A percentile compares a stretch with the other conserved stretches of the same genome.
Evolutionary conservation across 768 basidiomycete genomes (phyloP).

Genomic region (Kwoniella europaea): DNA sequence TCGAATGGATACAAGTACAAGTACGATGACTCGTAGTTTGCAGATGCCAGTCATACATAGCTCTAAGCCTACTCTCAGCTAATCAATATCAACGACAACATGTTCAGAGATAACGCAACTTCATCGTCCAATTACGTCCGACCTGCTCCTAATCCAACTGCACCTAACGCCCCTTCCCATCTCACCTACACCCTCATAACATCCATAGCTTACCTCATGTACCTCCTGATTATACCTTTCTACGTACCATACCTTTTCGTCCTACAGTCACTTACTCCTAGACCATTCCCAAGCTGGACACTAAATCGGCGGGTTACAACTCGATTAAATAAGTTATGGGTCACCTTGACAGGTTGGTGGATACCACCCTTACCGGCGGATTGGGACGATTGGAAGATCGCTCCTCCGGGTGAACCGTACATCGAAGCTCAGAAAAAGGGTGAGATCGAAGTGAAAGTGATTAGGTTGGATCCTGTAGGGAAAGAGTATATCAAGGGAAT

Average conservation of each 20-base stretch:
- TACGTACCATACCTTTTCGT: constrained; percentile 16
- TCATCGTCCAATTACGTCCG: background rate
- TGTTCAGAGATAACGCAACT: background rate
- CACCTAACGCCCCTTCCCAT: constrained; percentile 16
- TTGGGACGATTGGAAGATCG: constrained; percentile 20
- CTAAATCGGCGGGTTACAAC: constrained; percentile 4
- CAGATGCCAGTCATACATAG: too few relatives aligned
- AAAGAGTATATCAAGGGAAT: constrained; percentile 31
- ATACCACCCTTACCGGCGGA: constrained; percentile 15
- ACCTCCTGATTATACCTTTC: background rate
- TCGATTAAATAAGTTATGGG: constrained; percentile 12
- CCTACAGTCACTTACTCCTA: background rate
- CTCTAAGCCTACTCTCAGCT: too few relatives aligned
- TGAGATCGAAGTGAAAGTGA: constrained; percentile 26
- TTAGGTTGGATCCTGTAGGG: constrained; percentile 25
- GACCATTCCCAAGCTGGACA: constrained; percentile 19
- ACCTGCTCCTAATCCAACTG: background rate
- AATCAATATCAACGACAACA: too few relatives aligned
- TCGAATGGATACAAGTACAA: too few relatives aligned
- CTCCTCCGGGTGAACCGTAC: constrained; percentile 1
- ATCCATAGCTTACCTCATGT: background rate
- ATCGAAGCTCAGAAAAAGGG: constrained; percentile 6
- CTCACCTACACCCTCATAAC: constrained; percentile 14
- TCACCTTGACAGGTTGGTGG: constrained; percentile 11
- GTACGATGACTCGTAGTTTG: too few relatives aligned